phyloP scores from a whole-genome alignment of 768 basidiomycete genomes.

The Lactifluus volemus region DNA sequence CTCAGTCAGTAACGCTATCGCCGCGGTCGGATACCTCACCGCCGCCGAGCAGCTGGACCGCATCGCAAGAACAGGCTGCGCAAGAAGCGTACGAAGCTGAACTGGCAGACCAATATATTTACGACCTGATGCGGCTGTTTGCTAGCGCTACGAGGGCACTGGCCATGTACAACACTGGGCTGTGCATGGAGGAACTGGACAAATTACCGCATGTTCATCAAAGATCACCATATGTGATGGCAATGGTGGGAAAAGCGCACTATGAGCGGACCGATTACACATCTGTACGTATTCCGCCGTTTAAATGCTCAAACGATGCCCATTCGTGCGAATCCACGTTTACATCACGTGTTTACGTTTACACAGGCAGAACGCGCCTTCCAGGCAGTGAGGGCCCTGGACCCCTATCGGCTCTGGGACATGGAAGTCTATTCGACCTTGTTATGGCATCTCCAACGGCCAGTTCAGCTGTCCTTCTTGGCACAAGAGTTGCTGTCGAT shows the following conservation, averaged over 20 bases:
- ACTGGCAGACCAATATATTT: constrained; percentile 75
- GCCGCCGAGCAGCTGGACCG: constrained; percentile 53
- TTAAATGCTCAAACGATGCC: neutral
- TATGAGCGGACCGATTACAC: constrained; percentile 88
- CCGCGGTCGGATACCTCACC: constrained; percentile 46
- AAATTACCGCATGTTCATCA: constrained; percentile 66
- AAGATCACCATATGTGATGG: constrained; percentile 66
- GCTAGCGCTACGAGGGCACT: constrained; percentile 71
- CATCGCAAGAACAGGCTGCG: constrained; percentile 59
- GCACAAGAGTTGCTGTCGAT: constrained; percentile 88
- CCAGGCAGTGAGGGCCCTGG: constrained; percentile 65
- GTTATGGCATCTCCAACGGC: constrained; percentile 87
- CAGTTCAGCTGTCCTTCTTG: constrained; percentile 80
- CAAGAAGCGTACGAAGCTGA: constrained; percentile 64
- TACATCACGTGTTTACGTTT: constrained; percentile 16
- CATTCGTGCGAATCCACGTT: neutral
- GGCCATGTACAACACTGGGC: constrained; percentile 65
- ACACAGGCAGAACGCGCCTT: constrained; percentile 84
- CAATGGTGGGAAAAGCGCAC: constrained; percentile 78
- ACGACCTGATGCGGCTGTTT: constrained; percentile 72
- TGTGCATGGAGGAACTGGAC: constrained; percentile 70
- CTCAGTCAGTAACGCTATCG: constrained; percentile 27
- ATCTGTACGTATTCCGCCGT: constrained; percentile 47
- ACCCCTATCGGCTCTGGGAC: constrained; percentile 85
- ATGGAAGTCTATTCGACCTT: constrained; percentile 97